A percentile compares a stretch with the other conserved stretches of the same genome.
Conservation (phyloP, 345 rosid genomes). For the Corymbia maculata region DNA sequence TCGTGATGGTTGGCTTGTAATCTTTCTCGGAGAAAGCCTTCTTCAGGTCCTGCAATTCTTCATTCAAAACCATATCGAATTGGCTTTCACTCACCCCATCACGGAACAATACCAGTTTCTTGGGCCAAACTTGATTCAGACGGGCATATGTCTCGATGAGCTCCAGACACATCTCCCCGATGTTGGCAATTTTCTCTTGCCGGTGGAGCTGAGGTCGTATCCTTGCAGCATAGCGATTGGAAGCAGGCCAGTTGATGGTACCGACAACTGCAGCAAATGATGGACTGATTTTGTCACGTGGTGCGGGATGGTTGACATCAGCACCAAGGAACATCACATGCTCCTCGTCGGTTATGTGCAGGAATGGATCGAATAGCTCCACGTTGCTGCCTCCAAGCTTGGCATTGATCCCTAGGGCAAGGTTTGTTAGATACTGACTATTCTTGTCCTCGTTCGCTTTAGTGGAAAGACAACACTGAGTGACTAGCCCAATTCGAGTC, state of each 20-base stretch:
- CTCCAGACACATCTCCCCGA: slow-evolving; percentile 63
- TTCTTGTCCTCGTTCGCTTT: not conserved
- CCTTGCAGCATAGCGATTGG: slow-evolving; percentile 72
- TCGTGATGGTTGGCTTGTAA: slow-evolving; percentile 58
- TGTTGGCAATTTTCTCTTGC: slow-evolving; percentile 51
- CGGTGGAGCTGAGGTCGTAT: slow-evolving; percentile 55
- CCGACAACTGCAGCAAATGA: slow-evolving; percentile 87
- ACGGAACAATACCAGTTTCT: slow-evolving; percentile 63
- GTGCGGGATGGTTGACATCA: slow-evolving; percentile 83
- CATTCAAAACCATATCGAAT: slow-evolving; percentile 83
- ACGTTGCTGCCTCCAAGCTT: slow-evolving; percentile 94
- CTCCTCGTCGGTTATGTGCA: slow-evolving; percentile 26
- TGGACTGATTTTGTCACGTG: slow-evolving; percentile 45
- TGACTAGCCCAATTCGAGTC: slow-evolving; percentile 67
- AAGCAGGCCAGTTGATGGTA: slow-evolving; percentile 82
- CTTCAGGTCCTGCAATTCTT: slow-evolving; percentile 57
- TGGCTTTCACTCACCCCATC: slow-evolving; percentile 91
- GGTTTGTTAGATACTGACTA: slow-evolving; percentile 69
- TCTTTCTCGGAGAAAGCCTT: slow-evolving; percentile 10
- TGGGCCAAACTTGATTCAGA: slow-evolving; percentile 33
- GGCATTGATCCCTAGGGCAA: slow-evolving; percentile 84
- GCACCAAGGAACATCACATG: slow-evolving; percentile 85
- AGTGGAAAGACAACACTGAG: slow-evolving; percentile 68
- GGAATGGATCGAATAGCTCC: slow-evolving; percentile 50
- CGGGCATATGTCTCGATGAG: slow-evolving; percentile 37